phyloP scores from a whole-genome alignment of 306 rosid genomes.

The Inga laurina region DNA sequence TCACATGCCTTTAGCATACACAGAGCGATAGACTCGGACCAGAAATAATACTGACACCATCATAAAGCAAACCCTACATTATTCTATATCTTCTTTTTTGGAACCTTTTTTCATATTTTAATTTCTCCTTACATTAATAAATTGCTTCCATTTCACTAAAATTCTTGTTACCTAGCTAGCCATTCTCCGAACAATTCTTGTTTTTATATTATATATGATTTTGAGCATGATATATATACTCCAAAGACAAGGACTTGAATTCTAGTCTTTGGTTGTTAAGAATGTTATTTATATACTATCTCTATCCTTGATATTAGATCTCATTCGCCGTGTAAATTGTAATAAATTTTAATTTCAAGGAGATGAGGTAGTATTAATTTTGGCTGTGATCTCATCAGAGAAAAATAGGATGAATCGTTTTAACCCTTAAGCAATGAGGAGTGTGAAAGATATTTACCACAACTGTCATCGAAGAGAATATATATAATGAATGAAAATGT shows the following conservation, averaged over 20 bases:
- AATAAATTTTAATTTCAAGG: too few relatives aligned
- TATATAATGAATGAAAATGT: too few relatives aligned
- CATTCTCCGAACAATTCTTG: not conserved
- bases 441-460: too few relatives aligned
- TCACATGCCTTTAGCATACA: conserved; percentile 40
- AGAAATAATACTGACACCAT: conserved; percentile 1
- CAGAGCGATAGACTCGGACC: not conserved
- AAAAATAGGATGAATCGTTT: not conserved
- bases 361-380: not conserved
- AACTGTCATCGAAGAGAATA: not conserved
- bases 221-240: not conserved
- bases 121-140: too few relatives aligned
- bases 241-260: not conserved
- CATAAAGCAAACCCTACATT: conserved; percentile 4
- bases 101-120: not conserved
- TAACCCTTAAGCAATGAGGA: not conserved
- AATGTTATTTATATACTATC: not conserved
- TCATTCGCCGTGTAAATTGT: too few relatives aligned
- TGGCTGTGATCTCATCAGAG: not conserved
- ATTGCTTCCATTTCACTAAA: not conserved
- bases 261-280: not conserved
- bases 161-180: not conserved
- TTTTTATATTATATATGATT: not conserved
- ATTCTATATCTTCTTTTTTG: not conserved
- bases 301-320: too few relatives aligned